Base-by-base conservation (phyloP, 805 yeast genomes). In the Blastobotrys attinorum region DNA sequence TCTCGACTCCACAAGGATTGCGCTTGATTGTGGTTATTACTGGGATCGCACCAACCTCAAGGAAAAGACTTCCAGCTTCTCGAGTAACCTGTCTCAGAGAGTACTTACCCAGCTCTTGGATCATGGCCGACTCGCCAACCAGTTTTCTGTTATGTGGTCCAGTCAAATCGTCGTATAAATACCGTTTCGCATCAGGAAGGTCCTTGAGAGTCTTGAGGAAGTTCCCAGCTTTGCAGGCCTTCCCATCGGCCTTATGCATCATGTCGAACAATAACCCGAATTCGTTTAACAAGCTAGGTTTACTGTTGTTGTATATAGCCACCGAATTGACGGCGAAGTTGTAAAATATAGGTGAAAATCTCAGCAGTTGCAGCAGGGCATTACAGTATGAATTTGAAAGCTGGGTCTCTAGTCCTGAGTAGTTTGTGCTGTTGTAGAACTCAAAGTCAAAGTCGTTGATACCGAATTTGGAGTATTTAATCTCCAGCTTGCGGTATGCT, bases 381-480 rank as follows among this genome's bases (percentile, higher is more conserved):
- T 92, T 92, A 47, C 83, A 76, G 55, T 79, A 80, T 0, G 92
- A 74, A 53, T 84, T 85, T 42, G 82, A 85, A 8, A 83, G 72
- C 56, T 88, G 92, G 7, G 88, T 81, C 60, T 92, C 97, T n/a
- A 90, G 68, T 0, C 97, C 97, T 1, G 97, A 77, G 44, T 69
- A 81, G 1, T 57, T 48, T 0, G 97, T 83, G 32, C 71, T 70
- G 58, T 90, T 90, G 67, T 83, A 90, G 54, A 79, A 82, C 43
- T 76, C 80, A 59, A 92, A 90, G 64, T 90, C 96, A 64, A 92
- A 92, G 61, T 88, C 96, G 53, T 83, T 87, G 23, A 92, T 88
- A 22, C 98, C 98, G 62, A 87, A 90, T 54, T 77, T 81, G 45
- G 94, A 83, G 61, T 89, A 90, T 34, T 81, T 74, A 43, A 90